A percentile compares a stretch with the other conserved stretches of the same genome.
phyloP scores from a whole-genome alignment of 495 filamentous ascomycete genomes.

The Oidiodendron maius region DNA sequence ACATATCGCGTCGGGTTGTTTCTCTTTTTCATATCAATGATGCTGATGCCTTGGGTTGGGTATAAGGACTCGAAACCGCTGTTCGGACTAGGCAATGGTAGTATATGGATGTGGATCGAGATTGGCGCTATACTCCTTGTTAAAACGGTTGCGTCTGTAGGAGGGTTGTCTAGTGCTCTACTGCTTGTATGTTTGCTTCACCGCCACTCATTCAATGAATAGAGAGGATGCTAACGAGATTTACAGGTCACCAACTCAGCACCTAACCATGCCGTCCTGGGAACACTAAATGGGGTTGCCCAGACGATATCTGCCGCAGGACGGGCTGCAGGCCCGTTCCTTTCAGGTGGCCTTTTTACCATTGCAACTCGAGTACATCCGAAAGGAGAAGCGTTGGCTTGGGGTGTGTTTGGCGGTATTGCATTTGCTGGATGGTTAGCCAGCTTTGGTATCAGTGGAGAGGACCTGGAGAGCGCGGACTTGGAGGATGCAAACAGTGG shows the following conservation, averaged over 20 bases:
- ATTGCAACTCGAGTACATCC: constrained; percentile 59
- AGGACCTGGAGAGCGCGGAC: constrained; percentile 17
- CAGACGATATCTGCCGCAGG: constrained; percentile 92
- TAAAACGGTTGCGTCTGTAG: constrained; percentile 84
- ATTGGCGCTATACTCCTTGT: constrained; percentile 73
- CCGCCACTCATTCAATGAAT: constrained; percentile 6
- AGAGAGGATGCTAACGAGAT: constrained; percentile 12
- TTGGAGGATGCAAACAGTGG: constrained; percentile 15
- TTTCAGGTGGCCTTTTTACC: constrained; percentile 80
- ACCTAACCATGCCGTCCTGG: constrained; percentile 77
- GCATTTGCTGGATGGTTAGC: constrained; percentile 61
- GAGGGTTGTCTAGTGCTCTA: constrained; percentile 82
- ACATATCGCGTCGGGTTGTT: constrained; percentile 75
- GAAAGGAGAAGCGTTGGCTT: constrained; percentile 73
- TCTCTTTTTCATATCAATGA: constrained; percentile 78
- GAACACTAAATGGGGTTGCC: constrained; percentile 87
- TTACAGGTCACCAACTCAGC: constrained; percentile 88
- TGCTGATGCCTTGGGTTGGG: constrained; percentile 84
- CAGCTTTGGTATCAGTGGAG: constrained; percentile 58
- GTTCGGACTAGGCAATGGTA: constrained; percentile 45
- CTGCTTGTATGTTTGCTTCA: constrained; percentile 52
- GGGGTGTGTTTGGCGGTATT: constrained; percentile 61
- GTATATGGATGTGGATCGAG: constrained; percentile 65
- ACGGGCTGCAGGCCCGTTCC: constrained; percentile 79
- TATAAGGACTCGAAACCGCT: constrained; percentile 53